Conservation (phyloP, 2,329 filamentous ascomycete species). For the Trichoderma sp. region DNA sequence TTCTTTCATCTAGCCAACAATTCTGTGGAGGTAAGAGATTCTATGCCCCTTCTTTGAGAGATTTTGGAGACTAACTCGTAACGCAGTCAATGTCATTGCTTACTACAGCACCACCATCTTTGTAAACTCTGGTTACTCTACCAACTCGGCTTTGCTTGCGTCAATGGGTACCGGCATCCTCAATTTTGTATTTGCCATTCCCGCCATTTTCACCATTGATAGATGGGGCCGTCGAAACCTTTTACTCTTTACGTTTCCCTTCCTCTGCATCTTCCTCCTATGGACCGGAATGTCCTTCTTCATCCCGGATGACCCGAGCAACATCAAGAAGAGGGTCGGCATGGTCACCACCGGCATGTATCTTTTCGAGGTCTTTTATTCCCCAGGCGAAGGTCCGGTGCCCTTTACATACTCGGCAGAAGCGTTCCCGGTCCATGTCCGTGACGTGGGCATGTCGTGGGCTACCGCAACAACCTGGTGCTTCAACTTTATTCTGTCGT, state of each 20-base stretch:
- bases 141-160: conserved; percentile 36
- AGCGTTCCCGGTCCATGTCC: conserved; percentile 42
- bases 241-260: conserved; percentile 39
- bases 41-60: not conserved
- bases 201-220: conserved; percentile 39
- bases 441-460: conserved; percentile 44
- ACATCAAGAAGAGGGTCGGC: conserved; percentile 32
- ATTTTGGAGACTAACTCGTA: not conserved
- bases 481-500: conserved; percentile 34
- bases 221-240: conserved; percentile 31
- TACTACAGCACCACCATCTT: conserved; percentile 39
- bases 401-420: conserved; percentile 44
- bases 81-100: conserved; percentile 36
- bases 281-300: conserved; percentile 38
- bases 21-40: conserved; percentile 22
- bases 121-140: conserved; percentile 32
- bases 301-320: conserved; percentile 28
- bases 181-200: conserved; percentile 35
- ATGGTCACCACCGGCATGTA: conserved; percentile 41
- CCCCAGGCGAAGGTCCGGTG: conserved; percentile 41
- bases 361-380: conserved; percentile 42
- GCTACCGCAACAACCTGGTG: conserved; percentile 39
- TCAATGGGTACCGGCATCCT: conserved; percentile 38
- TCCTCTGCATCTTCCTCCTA: conserved; percentile 39
- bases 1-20: conserved; percentile 45